Base-by-base conservation (phyloP, 768 basidiomycete species). In the Mycena polygramma region DNA sequence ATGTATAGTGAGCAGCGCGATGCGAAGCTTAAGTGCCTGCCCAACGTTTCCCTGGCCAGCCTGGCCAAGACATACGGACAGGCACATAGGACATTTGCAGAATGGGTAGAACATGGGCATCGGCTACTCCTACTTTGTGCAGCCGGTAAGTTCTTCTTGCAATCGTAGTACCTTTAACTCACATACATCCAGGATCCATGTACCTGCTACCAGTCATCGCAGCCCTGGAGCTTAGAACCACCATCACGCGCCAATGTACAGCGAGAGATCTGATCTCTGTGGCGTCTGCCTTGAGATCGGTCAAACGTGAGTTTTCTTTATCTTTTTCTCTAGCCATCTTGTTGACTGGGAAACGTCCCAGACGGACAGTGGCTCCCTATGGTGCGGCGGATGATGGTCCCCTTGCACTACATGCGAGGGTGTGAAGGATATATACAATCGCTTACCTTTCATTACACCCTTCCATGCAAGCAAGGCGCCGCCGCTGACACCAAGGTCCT, bases 311-410 rank as follows among this genome's bases (percentile, higher is more conserved):
- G 60, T 51, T 6, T n/a, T n/a, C n/a, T n/a, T n/a, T n/a, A n/a
- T n/a, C 19, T 1, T 17, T 7, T 24, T 1, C 24, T 30, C 4
- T 2, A 13, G 15, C n/a, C 10, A n/a, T n/a, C n/a, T n/a, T n/a
- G n/a, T n/a, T n/a, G n/a, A n/a, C n/a, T n/a, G n/a, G n/a, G n/a
- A n/a, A n/a, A n/a, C n/a, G 14, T 30, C 20, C n/a, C 35, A 61
- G 60, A 61, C 19, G 46, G 46, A 1, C 26, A 36, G 17, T 61
- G 60, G 60, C 48, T 61, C 0, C 60, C 60, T 4, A 35, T 61
- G 46, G 60, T 61, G 2, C 19, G 46, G 11, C 48, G 60, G 7
- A 20, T 49, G 2, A 61, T 61, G 48, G 35, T 61, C 1, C 60
- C 60, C 19, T 2, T 61, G 7, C n/a, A 49, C 15, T 61, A 61